These are phyloP conservation scores for Globisporangium lucens DNA, from an alignment of 352 stramenopile genomes.

Conservation along the genomic window DNA sequence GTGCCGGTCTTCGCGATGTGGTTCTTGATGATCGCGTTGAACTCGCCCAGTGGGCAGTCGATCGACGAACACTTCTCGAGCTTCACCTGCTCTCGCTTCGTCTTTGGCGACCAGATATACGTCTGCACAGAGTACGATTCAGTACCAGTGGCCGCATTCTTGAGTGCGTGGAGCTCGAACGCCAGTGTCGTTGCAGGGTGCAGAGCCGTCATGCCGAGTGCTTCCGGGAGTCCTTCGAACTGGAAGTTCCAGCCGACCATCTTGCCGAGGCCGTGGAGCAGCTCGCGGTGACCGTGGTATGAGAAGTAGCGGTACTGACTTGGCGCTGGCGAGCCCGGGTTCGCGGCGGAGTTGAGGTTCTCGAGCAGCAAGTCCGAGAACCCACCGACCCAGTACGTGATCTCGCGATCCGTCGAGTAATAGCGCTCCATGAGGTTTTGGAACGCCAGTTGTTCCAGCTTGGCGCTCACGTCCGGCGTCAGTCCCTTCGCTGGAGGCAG, in stretches of 20 bases:
- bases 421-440: slow-evolving; percentile 86
- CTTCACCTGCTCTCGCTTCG: slow-evolving; percentile 59
- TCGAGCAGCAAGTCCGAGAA: slow-evolving; percentile 66
- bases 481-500: slow-evolving; percentile 54
- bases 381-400: slow-evolving; percentile 84
- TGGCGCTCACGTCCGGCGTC: slow-evolving; percentile 42
- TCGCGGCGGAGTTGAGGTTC: slow-evolving; percentile 53
- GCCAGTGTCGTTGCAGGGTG: slow-evolving; percentile 80
- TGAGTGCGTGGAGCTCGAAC: slow-evolving; percentile 65
- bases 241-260: slow-evolving; percentile 78
- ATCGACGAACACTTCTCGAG: slow-evolving; percentile 72
- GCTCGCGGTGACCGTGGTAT: slow-evolving; percentile 79
- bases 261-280: slow-evolving; percentile 74
- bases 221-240: slow-evolving; percentile 60
- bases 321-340: slow-evolving; percentile 40
- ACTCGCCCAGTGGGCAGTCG: slow-evolving; percentile 74
- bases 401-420: slow-evolving; percentile 69
- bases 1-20: slow-evolving; percentile 70
- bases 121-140: slow-evolving; percentile 70
- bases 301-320: slow-evolving; percentile 73
- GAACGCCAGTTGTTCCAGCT: slow-evolving; percentile 72
- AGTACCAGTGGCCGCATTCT: slow-evolving; percentile 12
- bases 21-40: slow-evolving; percentile 62
- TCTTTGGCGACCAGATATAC: slow-evolving; percentile 74
- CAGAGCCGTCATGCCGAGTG: slow-evolving; percentile 62